Base-by-base conservation (phyloP, 495 filamentous ascomycete genomes). In the Podospora sp. region DNA sequence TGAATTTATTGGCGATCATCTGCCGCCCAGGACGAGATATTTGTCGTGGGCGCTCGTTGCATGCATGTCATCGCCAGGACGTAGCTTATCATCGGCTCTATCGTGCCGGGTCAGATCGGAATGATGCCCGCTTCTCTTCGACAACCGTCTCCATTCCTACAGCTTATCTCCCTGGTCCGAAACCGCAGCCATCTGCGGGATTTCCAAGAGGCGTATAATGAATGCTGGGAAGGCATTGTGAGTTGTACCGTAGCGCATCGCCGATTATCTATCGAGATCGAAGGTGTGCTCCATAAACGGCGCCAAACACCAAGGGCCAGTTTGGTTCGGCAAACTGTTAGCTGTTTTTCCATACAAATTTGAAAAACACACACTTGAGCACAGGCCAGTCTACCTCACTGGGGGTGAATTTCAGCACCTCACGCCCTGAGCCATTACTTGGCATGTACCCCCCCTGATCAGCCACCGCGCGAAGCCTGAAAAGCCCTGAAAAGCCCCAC, bases 11-110 rank as follows among this genome's bases (percentile, higher is more conserved):
- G 52, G 29, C 52, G 53, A 57, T 46, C 40, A 46, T 65, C 63
- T 65, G 63, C 63, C 63, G 52, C 35, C 24, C 16, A 58, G 29
- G 56, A 21, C 63, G 20, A 50, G 49, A 63, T 25, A 50, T 35
- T 18, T 16, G 14, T 20, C 18, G 21, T 33, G n/a, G 59, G 20
- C 16, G 16, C 29, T 52, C 16, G 33, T 7, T 6, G n/a, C n/a
- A 56, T 65, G 63, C 63, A 65, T 65, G 62, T 49, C 62, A 65
- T 65, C 56, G 26, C 22, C n/a, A 16, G 22, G 29, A 50, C 29
- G 59, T 35, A 20, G 59, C 12, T 62, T 26, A 18, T 40, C 59
- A 25, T 62, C 21, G 14, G 33, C 18, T 51, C 18, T 26, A 25
- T 25, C 24, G n/a, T 46, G 12, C 20, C n/a, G 21, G 24, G 12